Evolutionary conservation across 176 grass and related monocot genomes (phyloP), one percentile per base, ranked within the genome.

Genomic region (Rhynchospora pubera): DNA sequence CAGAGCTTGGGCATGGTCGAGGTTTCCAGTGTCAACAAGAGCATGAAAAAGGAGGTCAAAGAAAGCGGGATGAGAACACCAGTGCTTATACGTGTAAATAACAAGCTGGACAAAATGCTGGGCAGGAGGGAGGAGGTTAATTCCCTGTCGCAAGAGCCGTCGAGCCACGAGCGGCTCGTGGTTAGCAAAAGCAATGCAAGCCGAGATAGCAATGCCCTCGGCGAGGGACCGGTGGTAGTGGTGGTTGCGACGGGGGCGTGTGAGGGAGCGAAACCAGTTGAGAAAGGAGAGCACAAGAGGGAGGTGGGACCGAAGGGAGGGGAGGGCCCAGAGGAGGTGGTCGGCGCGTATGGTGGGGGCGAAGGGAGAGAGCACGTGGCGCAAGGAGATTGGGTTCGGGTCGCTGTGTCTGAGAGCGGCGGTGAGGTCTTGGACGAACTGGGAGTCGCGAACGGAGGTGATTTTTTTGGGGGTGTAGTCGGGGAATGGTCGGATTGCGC

Each of bases 61-160:
- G 32, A 93, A 88, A 58, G 72, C 81, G 30, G 94, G 94, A 55
- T 89, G 62, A 12, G 90, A 92, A n/a, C 90, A 97, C 88, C 93
- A 97, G 42, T 89, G 47, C 83, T 92, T 97, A 78, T 97, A 97
- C 5, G 91, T 91, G 87, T 61, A 88, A 72, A 97, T 86, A 65
- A 94, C 91, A 16, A 88, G 85, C 52, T 92, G 84, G 65, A 94
- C 65, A 70, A 94, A 97, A 79, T 92, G 90, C 30, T 84, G 70
- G 5, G 85, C 86, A 83, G 88, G 87, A 21, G 85, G 89, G 2
- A 86, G 78, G 57, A 88, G 68, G 46, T 88, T 73, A 6, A 88
- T 67, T 1, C 87, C 90, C 43, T 89, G 88, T 0, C 73, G 26
- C 10, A 97, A 84, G 19, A 82, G 87, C 26, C 75, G 75, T 3